Percentiles rank a stretch among this genome's conserved stretches.
Evolutionary conservation across 2,329 filamentous ascomycete species (phyloP).

Genomic region (Penicillium hordei): DNA sequence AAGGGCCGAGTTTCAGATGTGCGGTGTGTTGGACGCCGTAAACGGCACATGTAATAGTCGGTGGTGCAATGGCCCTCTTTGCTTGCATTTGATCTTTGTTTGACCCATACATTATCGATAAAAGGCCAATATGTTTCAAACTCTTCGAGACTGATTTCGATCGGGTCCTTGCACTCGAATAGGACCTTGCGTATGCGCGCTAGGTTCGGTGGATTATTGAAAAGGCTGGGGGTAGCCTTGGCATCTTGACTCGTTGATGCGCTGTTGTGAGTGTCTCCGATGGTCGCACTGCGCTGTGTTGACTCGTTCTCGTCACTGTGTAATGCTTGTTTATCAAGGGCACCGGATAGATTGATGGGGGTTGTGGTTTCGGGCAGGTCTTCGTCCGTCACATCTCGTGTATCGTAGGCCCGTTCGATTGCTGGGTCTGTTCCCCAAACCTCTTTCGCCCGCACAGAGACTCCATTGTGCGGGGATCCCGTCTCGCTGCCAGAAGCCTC

Average conservation of each 20-base stretch:
- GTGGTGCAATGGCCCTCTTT: conserved; percentile 45
- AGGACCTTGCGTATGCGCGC: conserved; percentile 44
- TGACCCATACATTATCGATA: conserved; percentile 53
- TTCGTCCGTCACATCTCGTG: conserved; percentile 11
- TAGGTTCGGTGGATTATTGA: conserved; percentile 46
- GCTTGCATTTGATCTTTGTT: conserved; percentile 45
- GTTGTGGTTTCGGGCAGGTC: conserved; percentile 7
- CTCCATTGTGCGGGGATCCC: conserved; percentile 15
- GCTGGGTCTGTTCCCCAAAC: conserved; percentile 5
- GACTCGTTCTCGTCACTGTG: conserved; percentile 7
- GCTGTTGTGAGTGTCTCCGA: background rate
- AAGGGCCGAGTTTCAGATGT: conserved; percentile 43
- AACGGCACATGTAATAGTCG: conserved; percentile 50
- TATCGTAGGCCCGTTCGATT: background rate
- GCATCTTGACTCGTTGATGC: background rate
- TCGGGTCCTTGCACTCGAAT: conserved; percentile 48
- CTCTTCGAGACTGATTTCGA: conserved; percentile 48
- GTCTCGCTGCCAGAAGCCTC: conserved; percentile 15
- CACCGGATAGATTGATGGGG: conserved; percentile 22
- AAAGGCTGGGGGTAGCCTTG: conserved; percentile 31
- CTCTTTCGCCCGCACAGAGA: conserved; percentile 9
- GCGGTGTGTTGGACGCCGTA: conserved; percentile 43
- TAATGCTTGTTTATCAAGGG: conserved; percentile 21
- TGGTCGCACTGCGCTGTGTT: background rate
- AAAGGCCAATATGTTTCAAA: conserved; percentile 52